Conservation (phyloP, 495 filamentous ascomycete genomes). For the Aspergillus nidulans region DNA sequence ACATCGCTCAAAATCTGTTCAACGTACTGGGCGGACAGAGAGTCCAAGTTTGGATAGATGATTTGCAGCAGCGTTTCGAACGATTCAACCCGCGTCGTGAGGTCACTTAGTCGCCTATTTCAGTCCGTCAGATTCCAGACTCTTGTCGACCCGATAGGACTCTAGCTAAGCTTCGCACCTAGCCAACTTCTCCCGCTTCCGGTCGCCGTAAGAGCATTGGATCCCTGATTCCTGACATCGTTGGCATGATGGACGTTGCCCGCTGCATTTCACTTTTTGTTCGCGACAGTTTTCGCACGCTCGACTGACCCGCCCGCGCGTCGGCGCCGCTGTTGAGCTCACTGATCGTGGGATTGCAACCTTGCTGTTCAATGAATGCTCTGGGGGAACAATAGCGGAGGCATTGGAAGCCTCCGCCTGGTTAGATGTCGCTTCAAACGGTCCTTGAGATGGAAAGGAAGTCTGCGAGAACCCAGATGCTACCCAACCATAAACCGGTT, state of each 20-base stretch:
- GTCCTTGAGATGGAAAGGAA: slow-evolving; percentile 5
- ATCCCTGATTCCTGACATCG: slow-evolving; percentile 52
- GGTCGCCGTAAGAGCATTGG: slow-evolving; percentile 51
- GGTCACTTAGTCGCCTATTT: slow-evolving; percentile 38
- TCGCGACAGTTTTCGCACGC: slow-evolving; percentile 75
- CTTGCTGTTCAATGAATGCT: slow-evolving; percentile 28
- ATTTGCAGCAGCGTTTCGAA: slow-evolving; percentile 36
- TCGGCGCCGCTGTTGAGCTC: slow-evolving; percentile 25
- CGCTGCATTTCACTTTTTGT: slow-evolving; percentile 62
- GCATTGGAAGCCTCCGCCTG: slow-evolving; percentile 13
- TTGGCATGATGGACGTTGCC: slow-evolving; percentile 51
- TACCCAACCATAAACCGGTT: slow-evolving; percentile 18
- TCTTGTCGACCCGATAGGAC: background rate
- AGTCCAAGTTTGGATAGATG: slow-evolving; percentile 32
- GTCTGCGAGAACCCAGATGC: slow-evolving; percentile 19
- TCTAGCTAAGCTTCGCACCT: slow-evolving; percentile 39
- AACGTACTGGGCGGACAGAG: slow-evolving; percentile 30
- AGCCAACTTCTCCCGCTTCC: slow-evolving; percentile 54
- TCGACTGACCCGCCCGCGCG: slow-evolving; percentile 40
- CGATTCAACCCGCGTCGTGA: slow-evolving; percentile 30
- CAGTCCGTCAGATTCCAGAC: slow-evolving; percentile 14
- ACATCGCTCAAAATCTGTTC: slow-evolving; percentile 34
- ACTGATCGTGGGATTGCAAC: slow-evolving; percentile 37
- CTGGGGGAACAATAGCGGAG: slow-evolving; percentile 11
- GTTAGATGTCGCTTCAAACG: slow-evolving; percentile 17